Evolutionary conservation across 2,329 filamentous ascomycete species (phyloP).

Genomic region (Westerdykella ornata): DNA sequence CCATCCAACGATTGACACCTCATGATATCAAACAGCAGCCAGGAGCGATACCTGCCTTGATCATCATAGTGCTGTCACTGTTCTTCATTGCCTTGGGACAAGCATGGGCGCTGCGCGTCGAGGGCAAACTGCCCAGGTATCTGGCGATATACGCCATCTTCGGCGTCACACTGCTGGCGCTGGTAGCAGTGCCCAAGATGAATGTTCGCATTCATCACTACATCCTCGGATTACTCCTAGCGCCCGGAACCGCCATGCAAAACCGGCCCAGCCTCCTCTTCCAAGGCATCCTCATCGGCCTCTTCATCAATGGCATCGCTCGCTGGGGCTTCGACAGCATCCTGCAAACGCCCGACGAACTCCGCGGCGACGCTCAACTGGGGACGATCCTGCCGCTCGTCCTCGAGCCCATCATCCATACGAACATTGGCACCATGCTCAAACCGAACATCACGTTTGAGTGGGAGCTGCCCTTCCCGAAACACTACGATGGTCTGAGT

Average conservation of each 20-base stretch:
- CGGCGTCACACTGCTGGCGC: constrained; percentile 58
- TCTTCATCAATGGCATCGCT: constrained; percentile 91
- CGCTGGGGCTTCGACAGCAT: constrained; percentile 90
- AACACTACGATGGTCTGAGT: constrained; percentile 64
- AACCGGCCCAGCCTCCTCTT: constrained; percentile 79
- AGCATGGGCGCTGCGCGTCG: constrained; percentile 77
- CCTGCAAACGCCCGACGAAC: constrained; percentile 68
- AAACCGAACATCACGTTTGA: constrained; percentile 58
- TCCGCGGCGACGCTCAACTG: constrained; percentile 52
- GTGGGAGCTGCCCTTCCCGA: constrained; percentile 44
- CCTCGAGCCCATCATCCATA: constrained; percentile 34
- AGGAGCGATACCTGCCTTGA: constrained; percentile 75
- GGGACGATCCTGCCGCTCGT: constrained; percentile 55
- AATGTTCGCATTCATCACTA: constrained; percentile 92
- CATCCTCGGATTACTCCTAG: constrained; percentile 75
- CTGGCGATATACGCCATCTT: constrained; percentile 71
- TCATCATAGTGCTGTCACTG: constrained; percentile 67
- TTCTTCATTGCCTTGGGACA: constrained; percentile 64
- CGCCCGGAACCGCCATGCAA: constrained; percentile 83
- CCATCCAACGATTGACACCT: constrained; percentile 82
- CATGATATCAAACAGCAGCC: constrained; percentile 87
- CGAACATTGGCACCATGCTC: constrained; percentile 42
- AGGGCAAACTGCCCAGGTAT: constrained; percentile 71
- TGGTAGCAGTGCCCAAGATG: constrained; percentile 66
- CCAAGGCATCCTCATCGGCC: constrained; percentile 79